Evolutionary conservation across 2,329 filamentous ascomycete genomes (phyloP), one percentile per base, ranked within the genome.

Genomic region (Pseudogymnoascus sp.): DNA sequence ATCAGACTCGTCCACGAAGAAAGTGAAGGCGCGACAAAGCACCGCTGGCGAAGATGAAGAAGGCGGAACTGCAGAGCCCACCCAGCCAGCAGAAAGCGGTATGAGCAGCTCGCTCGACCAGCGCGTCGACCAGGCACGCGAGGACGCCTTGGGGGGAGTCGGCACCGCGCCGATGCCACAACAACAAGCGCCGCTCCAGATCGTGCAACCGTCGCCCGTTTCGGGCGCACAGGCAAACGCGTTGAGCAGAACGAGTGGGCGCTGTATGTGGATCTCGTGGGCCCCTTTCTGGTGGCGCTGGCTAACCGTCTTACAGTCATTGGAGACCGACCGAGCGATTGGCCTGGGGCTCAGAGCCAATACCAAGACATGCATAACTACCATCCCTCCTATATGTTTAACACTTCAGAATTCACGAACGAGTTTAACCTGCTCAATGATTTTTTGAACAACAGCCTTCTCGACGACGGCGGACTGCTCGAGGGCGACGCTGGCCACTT

Each of bases 361-460:
- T 95, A 91, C 76, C 89, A 96, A 80, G 92, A 97, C 76, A 95
- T 97, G 87, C 91, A 95, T 78, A 91, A 87, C 74, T 91, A 93
- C 73, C 91, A 97, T 77, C 89, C 91, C 65, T 95, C 90, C 73
- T 97, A 95, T 79, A 93, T 96, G 88, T 96, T 97, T 78, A 89
- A 88, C 74, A 86, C 86, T n/a, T 79, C 81, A 60, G 95, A 99
- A 77, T 90, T 97, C 70, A 93, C 90, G 66, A 95, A 95, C 77
- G 95, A 99, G 79, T 97, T 96, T 76, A 96, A 97, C 74, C 80
- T 97, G 61, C 85, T 99, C 73, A 96, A 96, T 79, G 93, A 99
- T 76, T 97, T 97, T 74, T 83, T 99, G 66, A 95, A 93, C 75
- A 96, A 87, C 69, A 96, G 91, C 73, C 79, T 97, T 63, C 83